Base-by-base conservation (phyloP, 345 rosid genomes). In the Populus nigra region DNA sequence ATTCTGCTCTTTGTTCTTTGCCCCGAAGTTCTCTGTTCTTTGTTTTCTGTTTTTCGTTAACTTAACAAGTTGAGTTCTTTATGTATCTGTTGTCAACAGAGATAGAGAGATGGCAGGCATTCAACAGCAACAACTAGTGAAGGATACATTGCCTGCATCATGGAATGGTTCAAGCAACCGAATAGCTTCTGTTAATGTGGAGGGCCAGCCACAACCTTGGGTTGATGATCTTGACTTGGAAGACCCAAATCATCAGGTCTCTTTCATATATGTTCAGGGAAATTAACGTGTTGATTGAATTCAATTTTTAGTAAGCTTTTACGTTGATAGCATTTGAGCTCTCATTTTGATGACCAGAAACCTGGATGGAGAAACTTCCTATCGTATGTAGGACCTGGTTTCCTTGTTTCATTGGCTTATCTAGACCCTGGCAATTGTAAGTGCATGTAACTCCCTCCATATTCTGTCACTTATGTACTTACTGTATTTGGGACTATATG, bases 391-490 rank as follows among this genome's bases (percentile, higher is more conserved):
- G 96, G 89, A 38, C 96, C 92, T 43, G 90, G 93, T 39, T 88
- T 91, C 69, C 83, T 91, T 4, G 90, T 91, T 31, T 88, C 91
- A 0, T 43, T 91, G 38, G 93, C 93, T 61, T 91, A 91, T 78
- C 84, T 91, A 45, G 93, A 91, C 47, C 96, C 93, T 12, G 89
- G 93, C 3, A 90, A 90, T 79, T 49, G 93, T 89, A 78, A 47
- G 82, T 47, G 15, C 11, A 49, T 45, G 18, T 7, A 39, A 39
- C 23, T 63, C 15, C 4, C 38, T 49, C 20, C n/a, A 10, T 45
- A 13, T 12, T 35, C 18, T n/a, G 13, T 17, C 38, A 23, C 13
- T 25, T 43, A n/a, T 22, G 43, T 36, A 15, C 73, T 39, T 23
- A 63, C 9, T 69, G 1, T 55, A 1, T 36, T 1, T 49, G 17